Percentiles rank a stretch among this genome's conserved stretches.
These are phyloP conservation scores for Calycina herbarum DNA, from an alignment of 2,329 filamentous ascomycete genomes.

Conservation along the genomic window DNA sequence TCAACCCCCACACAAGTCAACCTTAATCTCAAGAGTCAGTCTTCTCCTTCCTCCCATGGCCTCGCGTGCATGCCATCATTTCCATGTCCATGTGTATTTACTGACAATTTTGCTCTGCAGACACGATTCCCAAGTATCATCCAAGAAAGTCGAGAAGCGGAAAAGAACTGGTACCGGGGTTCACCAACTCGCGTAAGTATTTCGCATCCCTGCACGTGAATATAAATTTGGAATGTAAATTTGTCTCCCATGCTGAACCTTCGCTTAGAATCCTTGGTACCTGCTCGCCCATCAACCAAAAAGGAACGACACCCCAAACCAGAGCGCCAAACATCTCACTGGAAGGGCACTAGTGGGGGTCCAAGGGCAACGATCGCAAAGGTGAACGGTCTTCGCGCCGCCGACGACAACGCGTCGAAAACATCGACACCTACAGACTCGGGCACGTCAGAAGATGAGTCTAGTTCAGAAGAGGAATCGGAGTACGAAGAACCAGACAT, in stretches of 20 bases:
- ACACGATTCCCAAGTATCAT: slow-evolving; percentile 36
- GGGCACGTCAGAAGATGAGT: slow-evolving; percentile 37
- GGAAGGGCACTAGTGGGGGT: slow-evolving; percentile 33
- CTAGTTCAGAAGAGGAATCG: slow-evolving; percentile 37
- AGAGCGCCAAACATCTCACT: slow-evolving; percentile 26
- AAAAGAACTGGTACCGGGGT: slow-evolving; percentile 33
- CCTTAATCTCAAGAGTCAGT: slow-evolving; percentile 35
- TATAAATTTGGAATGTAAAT: not conserved
- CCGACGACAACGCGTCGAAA: slow-evolving; percentile 20
- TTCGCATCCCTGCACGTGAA: not conserved
- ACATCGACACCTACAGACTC: slow-evolving; percentile 31
- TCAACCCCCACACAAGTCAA: slow-evolving; percentile 30
- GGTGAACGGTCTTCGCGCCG: slow-evolving; percentile 23
- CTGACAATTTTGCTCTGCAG: slow-evolving; percentile 20
- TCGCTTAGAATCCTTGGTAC: slow-evolving; percentile 27
- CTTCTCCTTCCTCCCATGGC: not conserved
- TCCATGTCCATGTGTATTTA: not conserved
- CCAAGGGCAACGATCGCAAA: slow-evolving; percentile 26
- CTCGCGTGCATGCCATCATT: not conserved
- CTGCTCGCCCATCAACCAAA: slow-evolving; percentile 27
- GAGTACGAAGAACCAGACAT: slow-evolving; percentile 38
- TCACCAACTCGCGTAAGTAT: slow-evolving; percentile 34
- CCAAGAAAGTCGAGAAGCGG: slow-evolving; percentile 36
- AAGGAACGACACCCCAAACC: slow-evolving; percentile 30
- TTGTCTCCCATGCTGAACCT: slow-evolving; percentile 10